Base-by-base conservation (phyloP, 306 rosid species). In the Ceratonia siliqua region DNA sequence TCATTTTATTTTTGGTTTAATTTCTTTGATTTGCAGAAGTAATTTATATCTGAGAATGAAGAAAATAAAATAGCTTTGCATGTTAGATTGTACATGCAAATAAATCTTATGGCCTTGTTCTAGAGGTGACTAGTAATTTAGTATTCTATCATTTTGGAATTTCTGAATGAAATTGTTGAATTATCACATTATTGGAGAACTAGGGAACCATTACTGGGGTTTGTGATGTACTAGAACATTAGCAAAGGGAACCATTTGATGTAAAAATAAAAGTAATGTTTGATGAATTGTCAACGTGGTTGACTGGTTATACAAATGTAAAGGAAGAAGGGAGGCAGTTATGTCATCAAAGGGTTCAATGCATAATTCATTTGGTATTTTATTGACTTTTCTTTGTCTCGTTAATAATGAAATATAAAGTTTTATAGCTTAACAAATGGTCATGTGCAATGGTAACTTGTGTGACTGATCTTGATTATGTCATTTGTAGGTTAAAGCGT, bases 401-500 rank as follows among this genome's bases (percentile, higher is more conserved):
- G 6, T 1, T 5, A 36, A 8, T 36, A 8, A 4, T 36, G 9
- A 5, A 36, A 36, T 36, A 8, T 28, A 1, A 28, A 28, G 32
- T 28, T 28, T 10, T 2, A 17, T 18, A 18, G 24, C 5, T 24
- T 62, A 14, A 22, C 53, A 65, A 63, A 14, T 45, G 56, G 27
- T 25, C 18, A 38, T 5, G 17, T 86, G 83, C 49, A 38, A 42
- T n/a, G 43, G 15, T 68, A 17, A 17, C 7, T 6, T 12, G 28
- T 2, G 18, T 25, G 17, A 15, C 21, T 72, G 53, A 43, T 56
- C 64, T 18, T 52, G n/a, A 32, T 72, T 14, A 15, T 28, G 21
- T 10, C 5, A 17, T 42, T 52, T 56, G 46, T 61, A 89, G 95
- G 88, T 79, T 89, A 81, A 87, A 84, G 52, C 95, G 95, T 17